Evolutionary conservation across 768 basidiomycete genomes (phyloP), one percentile per base, ranked within the genome.

Genomic region (Serendipita sp.): DNA sequence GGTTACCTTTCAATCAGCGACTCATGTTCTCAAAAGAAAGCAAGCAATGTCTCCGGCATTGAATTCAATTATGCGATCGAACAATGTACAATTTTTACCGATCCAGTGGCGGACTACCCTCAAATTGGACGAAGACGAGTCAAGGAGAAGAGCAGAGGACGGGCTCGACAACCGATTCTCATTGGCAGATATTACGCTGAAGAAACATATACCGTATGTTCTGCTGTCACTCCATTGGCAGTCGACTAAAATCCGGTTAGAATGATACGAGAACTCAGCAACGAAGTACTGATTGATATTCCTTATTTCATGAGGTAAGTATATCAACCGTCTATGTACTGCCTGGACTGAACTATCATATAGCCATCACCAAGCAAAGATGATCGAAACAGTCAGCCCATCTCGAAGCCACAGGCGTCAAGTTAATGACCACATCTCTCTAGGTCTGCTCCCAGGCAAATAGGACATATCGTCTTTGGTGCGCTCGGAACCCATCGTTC

Each of bases 151-250:
- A 20, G 74, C 75, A 61, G 72, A 70, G n/a, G 75, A 76, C 58
- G 74, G 71, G 7, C 72, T 77, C 64, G 73, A 76, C 63, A 77
- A 77, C 64, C 66, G 71, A 4, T 77, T 76, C 65, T 73, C 73
- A 1, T 71, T 77, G 60, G 67, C 50, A 69, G 74, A 77, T 63
- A 74, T 77, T 61, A 77, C 76, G 2, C 67, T 75, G 42, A 73
- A 74, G 64, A 74, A 75, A 45, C 73, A 68, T 50, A 75, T 77
- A 31, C 73, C 75, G 17, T 75, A 69, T 24, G 75, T 61, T 1
- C 3, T 13, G 14, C 42, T 22, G 22, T 45, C 2, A 9, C 9
- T 45, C n/a, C 11, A 45, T 11, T 31, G 22, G 26, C 26, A n/a
- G 14, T 3, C 11, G 3, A 14, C 14, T 28, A n/a, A 14, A 48